Conservation (phyloP, 2,329 filamentous ascomycete species). For the Paramyrothecium sp. region DNA sequence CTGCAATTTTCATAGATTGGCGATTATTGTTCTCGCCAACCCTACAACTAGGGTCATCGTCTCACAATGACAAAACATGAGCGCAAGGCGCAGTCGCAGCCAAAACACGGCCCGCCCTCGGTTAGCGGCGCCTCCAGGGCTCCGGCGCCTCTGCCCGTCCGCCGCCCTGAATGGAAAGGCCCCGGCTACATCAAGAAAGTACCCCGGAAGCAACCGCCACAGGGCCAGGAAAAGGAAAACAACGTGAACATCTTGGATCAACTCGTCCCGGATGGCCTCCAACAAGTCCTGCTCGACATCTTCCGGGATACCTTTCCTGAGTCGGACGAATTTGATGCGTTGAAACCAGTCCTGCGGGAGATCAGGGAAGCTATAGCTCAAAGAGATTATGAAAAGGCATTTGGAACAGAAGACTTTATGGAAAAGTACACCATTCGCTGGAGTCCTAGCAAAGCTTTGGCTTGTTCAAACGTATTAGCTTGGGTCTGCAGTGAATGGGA, state of each 20-base stretch:
- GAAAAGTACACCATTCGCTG: slow-evolving; percentile 1
- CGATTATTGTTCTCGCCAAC: no score
- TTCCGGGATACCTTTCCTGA: neutral
- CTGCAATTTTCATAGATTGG: no score
- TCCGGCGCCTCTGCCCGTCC: neutral
- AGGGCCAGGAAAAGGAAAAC: neutral
- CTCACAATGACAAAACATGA: neutral
- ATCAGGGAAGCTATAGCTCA: neutral
- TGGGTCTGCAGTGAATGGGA: neutral
- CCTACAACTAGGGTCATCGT: no score
- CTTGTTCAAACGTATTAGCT: neutral
- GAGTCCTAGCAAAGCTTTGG: neutral
- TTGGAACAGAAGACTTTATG: neutral
- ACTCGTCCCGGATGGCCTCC: neutral
- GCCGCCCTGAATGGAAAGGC: neutral
- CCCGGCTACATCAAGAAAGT: neutral
- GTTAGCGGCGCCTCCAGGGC: neutral
- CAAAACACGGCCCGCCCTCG: neutral
- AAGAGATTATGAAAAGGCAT: neutral
- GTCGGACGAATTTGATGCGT: neutral
- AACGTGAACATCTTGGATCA: neutral
- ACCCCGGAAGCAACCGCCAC: neutral
- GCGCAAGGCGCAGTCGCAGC: neutral
- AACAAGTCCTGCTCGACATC: neutral
- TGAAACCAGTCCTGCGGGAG: neutral